These are phyloP conservation scores for Phytomonas francai DNA, from an alignment of 208 protist species.

Conservation along the genomic window DNA sequence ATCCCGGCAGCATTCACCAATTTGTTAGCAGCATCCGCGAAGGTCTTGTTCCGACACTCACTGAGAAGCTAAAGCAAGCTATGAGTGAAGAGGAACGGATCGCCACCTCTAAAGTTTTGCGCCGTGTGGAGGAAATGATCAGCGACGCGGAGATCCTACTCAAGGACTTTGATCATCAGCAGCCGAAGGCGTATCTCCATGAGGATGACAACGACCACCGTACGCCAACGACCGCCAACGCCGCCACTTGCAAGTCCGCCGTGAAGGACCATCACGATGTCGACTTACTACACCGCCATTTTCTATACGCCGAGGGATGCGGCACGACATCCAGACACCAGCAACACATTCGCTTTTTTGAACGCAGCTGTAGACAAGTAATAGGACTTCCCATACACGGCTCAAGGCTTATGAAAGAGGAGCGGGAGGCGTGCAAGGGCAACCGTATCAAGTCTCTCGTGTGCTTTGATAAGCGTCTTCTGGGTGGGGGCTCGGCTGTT, in stretches of 20 bases:
- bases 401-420: not conserved
- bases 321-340: not conserved
- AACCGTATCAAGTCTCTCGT: conserved; percentile 44
- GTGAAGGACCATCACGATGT: not conserved
- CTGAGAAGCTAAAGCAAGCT: conserved; percentile 34
- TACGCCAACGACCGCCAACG: conserved; percentile 11
- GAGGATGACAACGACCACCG: conserved; percentile 11
- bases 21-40: conserved; percentile 65
- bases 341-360: not conserved
- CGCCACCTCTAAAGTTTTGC: conserved; percentile 44
- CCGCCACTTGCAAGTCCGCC: not conserved
- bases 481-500: conserved; percentile 48
- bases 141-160: conserved; percentile 56
- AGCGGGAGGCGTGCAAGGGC: not conserved
- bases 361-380: not conserved
- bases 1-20: conserved; percentile 65
- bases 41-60: conserved; percentile 45
- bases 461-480: conserved; percentile 48
- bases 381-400: not conserved
- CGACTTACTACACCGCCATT: not conserved
- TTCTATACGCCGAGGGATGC: not conserved
- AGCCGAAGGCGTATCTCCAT: conserved; percentile 70
- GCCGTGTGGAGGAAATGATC: conserved; percentile 59
- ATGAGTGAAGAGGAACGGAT: conserved; percentile 19
- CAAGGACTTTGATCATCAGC: conserved; percentile 57